Evolutionary conservation across 1,284 basidiomycete species (phyloP).

Genomic region (Heterobasidion annosum): DNA sequence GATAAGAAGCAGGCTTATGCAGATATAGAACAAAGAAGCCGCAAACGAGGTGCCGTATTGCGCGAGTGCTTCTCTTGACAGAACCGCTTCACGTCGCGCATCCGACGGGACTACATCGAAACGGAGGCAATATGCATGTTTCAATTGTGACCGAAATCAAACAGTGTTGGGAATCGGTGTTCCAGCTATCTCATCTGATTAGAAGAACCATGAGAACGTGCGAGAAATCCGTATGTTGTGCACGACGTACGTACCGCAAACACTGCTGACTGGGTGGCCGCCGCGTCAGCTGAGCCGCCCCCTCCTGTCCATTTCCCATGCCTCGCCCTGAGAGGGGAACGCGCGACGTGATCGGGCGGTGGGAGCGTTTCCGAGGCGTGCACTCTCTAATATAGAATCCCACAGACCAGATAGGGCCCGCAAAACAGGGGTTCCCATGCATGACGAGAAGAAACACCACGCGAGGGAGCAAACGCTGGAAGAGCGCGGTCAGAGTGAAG

Average conservation of each 20-base stretch:
- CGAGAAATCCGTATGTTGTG: neutral
- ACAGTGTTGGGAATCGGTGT: neutral
- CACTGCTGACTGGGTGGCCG: neutral
- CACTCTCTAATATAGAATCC: conserved; percentile 24
- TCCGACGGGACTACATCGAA: no score
- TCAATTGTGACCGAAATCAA: neutral
- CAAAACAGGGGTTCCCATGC: conserved; percentile 43
- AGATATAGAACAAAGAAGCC: no score
- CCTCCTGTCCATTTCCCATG: conserved; percentile 55
- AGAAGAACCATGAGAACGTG: neutral
- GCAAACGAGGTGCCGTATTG: no score
- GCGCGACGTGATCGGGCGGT: conserved; percentile 22
- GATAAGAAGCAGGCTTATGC: no score
- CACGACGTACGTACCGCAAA: neutral
- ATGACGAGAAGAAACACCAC: conserved; percentile 62
- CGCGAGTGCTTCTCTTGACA: no score
- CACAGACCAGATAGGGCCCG: conserved; percentile 34
- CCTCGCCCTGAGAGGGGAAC: conserved; percentile 34
- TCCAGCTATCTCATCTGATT: neutral
- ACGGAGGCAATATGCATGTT: no score
- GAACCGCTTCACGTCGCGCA: no score
- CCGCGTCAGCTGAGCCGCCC: conserved; percentile 16
- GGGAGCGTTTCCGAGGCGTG: conserved; percentile 19
- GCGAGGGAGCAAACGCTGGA: conserved; percentile 38
- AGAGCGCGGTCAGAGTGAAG: conserved; percentile 4